phyloP scores from a whole-genome alignment of 257 asterid genomes.

The Henckelia pumila region DNA sequence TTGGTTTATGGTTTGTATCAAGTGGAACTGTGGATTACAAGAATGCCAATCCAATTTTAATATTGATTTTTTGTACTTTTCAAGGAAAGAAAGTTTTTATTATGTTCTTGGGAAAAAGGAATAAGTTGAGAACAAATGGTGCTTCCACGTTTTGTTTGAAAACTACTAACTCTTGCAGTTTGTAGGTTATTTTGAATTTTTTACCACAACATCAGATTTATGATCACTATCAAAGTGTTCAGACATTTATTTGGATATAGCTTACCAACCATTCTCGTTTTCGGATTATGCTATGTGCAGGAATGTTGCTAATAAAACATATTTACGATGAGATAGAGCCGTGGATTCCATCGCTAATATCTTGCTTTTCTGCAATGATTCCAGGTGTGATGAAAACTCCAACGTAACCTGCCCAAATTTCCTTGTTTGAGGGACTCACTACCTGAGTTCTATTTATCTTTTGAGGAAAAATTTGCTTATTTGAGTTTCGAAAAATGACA shows the following conservation, averaged over 20 bases:
- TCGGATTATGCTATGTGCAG: slow-evolving; percentile 30
- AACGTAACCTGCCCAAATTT: slow-evolving; percentile 5
- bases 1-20: no score
- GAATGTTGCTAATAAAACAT: slow-evolving; percentile 39
- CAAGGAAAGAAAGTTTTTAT: no score
- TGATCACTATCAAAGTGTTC: neutral
- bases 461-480: slow-evolving; percentile 29
- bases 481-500: slow-evolving; percentile 46
- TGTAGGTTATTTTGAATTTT: no score
- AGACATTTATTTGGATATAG: neutral
- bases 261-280: neutral
- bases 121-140: no score
- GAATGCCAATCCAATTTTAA: no score
- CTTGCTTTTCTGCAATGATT: slow-evolving; percentile 24
- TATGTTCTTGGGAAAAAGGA: no score
- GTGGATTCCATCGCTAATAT: slow-evolving; percentile 31
- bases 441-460: slow-evolving; percentile 22
- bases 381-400: slow-evolving; percentile 48
- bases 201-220: no score
- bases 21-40: no score
- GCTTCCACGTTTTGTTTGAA: no score
- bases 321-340: slow-evolving; percentile 34
- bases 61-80: no score
- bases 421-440: slow-evolving; percentile 30
- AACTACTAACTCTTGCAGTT: no score